Evolutionary conservation across 176 grass and related monocot species (phyloP), one percentile per base, ranked within the genome.

Genomic region (Dactylis glomerata): DNA sequence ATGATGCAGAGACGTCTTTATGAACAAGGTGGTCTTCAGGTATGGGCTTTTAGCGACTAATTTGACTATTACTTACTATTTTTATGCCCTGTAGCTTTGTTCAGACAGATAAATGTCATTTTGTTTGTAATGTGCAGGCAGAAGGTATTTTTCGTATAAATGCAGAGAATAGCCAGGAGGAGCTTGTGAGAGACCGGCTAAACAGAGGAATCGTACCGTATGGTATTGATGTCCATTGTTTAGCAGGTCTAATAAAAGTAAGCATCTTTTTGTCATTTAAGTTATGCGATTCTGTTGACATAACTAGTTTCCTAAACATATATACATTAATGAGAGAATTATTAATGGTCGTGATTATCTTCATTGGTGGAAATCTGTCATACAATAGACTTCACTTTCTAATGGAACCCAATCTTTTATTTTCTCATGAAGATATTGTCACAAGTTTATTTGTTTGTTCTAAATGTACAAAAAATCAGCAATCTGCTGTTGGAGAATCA

Each of bases 61-160:
- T 6, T 22, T 50, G 13, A 75, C 24, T 63, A 20, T 28, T 56
- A 69, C 1, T 69, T 59, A 17, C n/a, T 10, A 78, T 62, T 76
- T 62, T 32, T 61, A 9, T 34, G 1, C 3, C 22, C 68, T 22
- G 2, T 80, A 67, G n/a, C 41, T 68, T 68, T 87, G 14, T 76
- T 46, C 51, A 41, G 61, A 77, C 36, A 75, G 68, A 37, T 51
- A 73, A 79, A 27, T 86, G 57, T n/a, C 32, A 23, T 68, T 37
- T 55, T 68, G 10, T 28, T 75, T 85, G 51, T 68, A 73, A 31
- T 27, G 69, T 74, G 72, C 83, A 92, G 90, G 87, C 84, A 70
- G 92, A 94, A 91, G 92, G 92, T 63, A 94, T 94, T 79, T 94
- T 94, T 75, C 90, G 89, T 82, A 94, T 94, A 42, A 94, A 91